Evolutionary conservation across 768 basidiomycete species (phyloP).

Genomic region (Amanita rimosa): DNA sequence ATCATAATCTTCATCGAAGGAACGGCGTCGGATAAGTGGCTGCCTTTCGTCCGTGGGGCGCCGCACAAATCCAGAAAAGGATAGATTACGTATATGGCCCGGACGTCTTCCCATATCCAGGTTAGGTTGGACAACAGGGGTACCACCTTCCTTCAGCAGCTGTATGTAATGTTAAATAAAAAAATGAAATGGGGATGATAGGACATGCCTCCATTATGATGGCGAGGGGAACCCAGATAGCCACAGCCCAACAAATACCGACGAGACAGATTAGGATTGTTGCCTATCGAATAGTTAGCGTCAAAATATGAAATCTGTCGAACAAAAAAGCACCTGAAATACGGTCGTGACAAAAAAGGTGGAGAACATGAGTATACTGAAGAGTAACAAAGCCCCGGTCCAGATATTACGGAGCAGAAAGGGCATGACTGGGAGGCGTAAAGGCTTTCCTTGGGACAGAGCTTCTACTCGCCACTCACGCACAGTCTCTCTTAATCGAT

Average conservation of each 20-base stretch:
- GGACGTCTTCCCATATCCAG: slow-evolving; percentile 21
- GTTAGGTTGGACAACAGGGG: slow-evolving; percentile 26
- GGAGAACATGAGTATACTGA: slow-evolving; percentile 65
- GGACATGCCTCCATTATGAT: slow-evolving; percentile 87
- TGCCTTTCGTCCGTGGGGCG: slow-evolving; percentile 34
- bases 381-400: slow-evolving; percentile 79
- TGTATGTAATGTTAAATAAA: slow-evolving; percentile 15
- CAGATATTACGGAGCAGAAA: slow-evolving; percentile 90
- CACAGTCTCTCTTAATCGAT: slow-evolving; percentile 60
- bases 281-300: slow-evolving; percentile 32
- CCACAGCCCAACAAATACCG: slow-evolving; percentile 94
- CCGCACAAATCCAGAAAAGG: slow-evolving; percentile 29
- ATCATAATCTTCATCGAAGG: slow-evolving; percentile 33
- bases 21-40: slow-evolving; percentile 50
- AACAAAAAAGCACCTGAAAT: slow-evolving; percentile 34
- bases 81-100: slow-evolving; percentile 42
- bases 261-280: slow-evolving; percentile 74
- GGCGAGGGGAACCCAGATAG: slow-evolving; percentile 96
- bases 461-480: slow-evolving; percentile 82
- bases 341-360: slow-evolving; percentile 85
- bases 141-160: slow-evolving; percentile 56
- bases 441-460: slow-evolving; percentile 55
- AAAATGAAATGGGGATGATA: background rate
- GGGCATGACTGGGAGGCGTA: slow-evolving; percentile 79
- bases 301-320: background rate